These are phyloP conservation scores for Rhizopus arrhizus DNA, from an alignment of 371 early-diverging fungal genomes.

Conservation along the genomic window DNA sequence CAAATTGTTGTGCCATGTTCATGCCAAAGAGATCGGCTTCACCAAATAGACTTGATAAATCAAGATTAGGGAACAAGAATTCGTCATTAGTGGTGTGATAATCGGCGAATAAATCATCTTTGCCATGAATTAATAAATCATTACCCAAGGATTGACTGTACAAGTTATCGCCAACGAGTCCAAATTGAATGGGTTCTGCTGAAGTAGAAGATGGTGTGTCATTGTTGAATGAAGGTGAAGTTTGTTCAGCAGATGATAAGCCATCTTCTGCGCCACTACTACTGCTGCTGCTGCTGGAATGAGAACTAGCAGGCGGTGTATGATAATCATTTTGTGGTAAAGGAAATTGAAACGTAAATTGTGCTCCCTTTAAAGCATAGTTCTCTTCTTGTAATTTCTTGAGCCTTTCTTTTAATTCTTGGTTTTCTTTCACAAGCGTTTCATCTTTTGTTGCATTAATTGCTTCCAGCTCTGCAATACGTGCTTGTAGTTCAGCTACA, in stretches of 20 bases:
- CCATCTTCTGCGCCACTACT: conserved; percentile 26
- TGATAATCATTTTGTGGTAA: conserved; percentile 8
- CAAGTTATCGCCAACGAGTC: conserved; percentile 6
- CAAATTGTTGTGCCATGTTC: conserved; percentile 14
- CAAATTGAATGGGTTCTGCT: conserved; percentile 23
- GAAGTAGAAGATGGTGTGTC: neutral
- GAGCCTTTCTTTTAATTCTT: conserved; percentile 32
- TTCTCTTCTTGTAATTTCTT: conserved; percentile 45
- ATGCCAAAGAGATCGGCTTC: conserved; percentile 31
- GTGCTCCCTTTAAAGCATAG: conserved; percentile 43
- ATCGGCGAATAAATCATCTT: conserved; percentile 36
- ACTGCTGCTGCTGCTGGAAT: conserved; percentile 17
- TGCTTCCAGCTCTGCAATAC: conserved; percentile 65
- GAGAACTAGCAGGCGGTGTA: no score
- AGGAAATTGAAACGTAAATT: conserved; percentile 52
- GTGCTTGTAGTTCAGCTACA: conserved; percentile 63
- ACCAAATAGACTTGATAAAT: conserved; percentile 35
- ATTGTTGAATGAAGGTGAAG: neutral
- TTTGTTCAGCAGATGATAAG: conserved; percentile 9
- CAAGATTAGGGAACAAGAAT: conserved; percentile 29
- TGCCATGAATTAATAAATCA: conserved; percentile 31
- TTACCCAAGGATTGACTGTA: neutral
- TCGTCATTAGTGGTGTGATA: conserved; percentile 18
- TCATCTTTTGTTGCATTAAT: conserved; percentile 29
- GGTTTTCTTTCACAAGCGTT: conserved; percentile 37